These are phyloP conservation scores for Claviceps sp. DNA, from an alignment of 2,329 filamentous ascomycete species.

Conservation along the genomic window DNA sequence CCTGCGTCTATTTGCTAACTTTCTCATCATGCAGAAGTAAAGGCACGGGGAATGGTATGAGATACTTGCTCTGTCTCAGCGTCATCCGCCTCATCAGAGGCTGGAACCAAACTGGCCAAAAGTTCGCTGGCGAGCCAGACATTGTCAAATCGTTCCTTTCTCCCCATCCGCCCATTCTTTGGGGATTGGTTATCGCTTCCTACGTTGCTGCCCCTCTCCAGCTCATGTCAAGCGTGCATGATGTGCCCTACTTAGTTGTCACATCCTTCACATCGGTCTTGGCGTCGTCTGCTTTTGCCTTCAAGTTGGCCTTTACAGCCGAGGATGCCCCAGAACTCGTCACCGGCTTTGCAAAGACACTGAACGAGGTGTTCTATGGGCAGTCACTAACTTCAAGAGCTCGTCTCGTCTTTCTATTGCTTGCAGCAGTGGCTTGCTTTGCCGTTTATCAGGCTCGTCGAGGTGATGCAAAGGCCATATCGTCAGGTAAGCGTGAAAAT, in stretches of 20 bases:
- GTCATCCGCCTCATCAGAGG: slow-evolving; percentile 54
- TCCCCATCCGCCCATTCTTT: slow-evolving; percentile 53
- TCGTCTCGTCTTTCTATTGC: slow-evolving; percentile 34
- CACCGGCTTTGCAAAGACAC: slow-evolving; percentile 26
- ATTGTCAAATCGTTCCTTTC: slow-evolving; percentile 62
- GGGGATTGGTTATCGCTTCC: slow-evolving; percentile 55
- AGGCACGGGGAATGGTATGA: slow-evolving; percentile 18
- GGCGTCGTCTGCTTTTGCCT: slow-evolving; percentile 49
- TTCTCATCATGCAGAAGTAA: slow-evolving; percentile 10
- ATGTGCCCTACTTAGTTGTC: slow-evolving; percentile 26
- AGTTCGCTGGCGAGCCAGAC: slow-evolving; percentile 82
- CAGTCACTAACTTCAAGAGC: slow-evolving; percentile 35
- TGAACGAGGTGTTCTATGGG: slow-evolving; percentile 28
- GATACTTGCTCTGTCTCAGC: slow-evolving; percentile 34
- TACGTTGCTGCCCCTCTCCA: slow-evolving; percentile 49
- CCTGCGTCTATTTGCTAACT: not conserved
- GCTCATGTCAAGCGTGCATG: slow-evolving; percentile 27
- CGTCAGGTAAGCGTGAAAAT: slow-evolving; percentile 14
- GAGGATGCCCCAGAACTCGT: slow-evolving; percentile 81
- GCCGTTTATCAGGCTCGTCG: slow-evolving; percentile 26
- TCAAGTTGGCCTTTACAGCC: slow-evolving; percentile 81
- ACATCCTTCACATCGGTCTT: slow-evolving; percentile 29
- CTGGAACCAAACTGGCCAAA: slow-evolving; percentile 97
- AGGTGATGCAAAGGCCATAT: slow-evolving; percentile 12
- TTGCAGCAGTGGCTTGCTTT: slow-evolving; percentile 25